phyloP scores from a whole-genome alignment of 2,329 filamentous ascomycete genomes.

The Pseudogymnoascus sp. region DNA sequence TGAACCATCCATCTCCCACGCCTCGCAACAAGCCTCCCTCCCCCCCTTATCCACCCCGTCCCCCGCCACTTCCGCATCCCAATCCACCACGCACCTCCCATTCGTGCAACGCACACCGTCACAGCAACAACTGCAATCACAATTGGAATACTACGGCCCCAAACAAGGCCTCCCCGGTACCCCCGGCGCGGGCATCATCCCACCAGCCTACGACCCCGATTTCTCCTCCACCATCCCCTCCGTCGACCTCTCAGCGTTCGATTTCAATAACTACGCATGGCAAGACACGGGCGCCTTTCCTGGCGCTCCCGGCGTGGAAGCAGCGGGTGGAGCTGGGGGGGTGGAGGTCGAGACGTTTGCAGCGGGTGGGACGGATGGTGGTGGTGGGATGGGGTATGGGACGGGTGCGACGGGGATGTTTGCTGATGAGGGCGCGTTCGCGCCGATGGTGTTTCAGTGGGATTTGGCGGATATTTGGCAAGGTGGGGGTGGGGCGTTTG shows the following conservation, averaged over 20 bases:
- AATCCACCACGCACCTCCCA: not conserved
- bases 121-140: not conserved
- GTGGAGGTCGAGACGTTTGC: not conserved
- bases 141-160: not conserved
- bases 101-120: not conserved
- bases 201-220: not conserved
- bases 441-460: slow-evolving; percentile 6
- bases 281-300: not conserved
- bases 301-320: not conserved
- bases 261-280: not conserved
- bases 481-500: not conserved
- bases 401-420: not conserved
- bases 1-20: not conserved
- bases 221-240: not conserved
- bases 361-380: not conserved
- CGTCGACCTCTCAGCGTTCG: not conserved
- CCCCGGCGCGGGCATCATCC: not conserved
- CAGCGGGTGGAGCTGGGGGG: not conserved
- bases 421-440: not conserved
- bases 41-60: not conserved
- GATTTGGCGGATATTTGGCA: slow-evolving; percentile 8
- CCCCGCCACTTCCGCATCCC: not conserved
- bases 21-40: not conserved
- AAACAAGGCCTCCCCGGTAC: not conserved
- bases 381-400: not conserved